Base-by-base conservation (phyloP, 805 yeast genomes). In the Dipodascus geniculatus region DNA sequence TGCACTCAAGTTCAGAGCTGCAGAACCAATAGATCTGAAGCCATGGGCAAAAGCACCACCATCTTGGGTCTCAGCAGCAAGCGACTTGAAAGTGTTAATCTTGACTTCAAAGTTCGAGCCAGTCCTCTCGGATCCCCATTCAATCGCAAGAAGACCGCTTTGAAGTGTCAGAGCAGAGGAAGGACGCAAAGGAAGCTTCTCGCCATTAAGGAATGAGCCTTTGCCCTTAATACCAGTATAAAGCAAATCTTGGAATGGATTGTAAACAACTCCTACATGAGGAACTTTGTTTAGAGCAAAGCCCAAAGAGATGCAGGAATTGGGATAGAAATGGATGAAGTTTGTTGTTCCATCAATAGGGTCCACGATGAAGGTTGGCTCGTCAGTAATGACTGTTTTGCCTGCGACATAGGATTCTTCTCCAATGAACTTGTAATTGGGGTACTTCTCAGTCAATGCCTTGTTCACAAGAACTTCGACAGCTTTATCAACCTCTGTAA, bases 321-420 rank as follows among this genome's bases (percentile, higher is more conserved):
- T 77, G 1, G 85, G 86, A 67, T 78, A 81, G 49, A 71, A 74
- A 63, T 81, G 86, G 51, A 81, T 74, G 64, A 81, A 81, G 64
- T 81, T 78, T 3, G 84, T 80, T 1, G 86, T 81, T 11, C 85
- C 85, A 58, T 80, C 84, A 62, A 79, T 77, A 47, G 83, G 83
- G 61, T 81, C 85, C 19, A 81, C 82, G 53, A 81, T 74, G 61
- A 81, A 81, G 1, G 85, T 80, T 20, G 85, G 85, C 2, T 68
- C 76, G 44, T 72, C 72, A 1, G 76, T 68, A 16, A 81, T 67
- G 49, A 62, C 63, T 2, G 81, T 71, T 28, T 64, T 68, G 1
- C 82, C 83, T 2, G 74, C 73, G 11, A 74, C 68, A 56, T 71
- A 80, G 22, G 80, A 71, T 63, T 81, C 86, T 61, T 81, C 86